Base-by-base conservation (phyloP, 495 filamentous ascomycete species). In the Xylaria grammica region DNA sequence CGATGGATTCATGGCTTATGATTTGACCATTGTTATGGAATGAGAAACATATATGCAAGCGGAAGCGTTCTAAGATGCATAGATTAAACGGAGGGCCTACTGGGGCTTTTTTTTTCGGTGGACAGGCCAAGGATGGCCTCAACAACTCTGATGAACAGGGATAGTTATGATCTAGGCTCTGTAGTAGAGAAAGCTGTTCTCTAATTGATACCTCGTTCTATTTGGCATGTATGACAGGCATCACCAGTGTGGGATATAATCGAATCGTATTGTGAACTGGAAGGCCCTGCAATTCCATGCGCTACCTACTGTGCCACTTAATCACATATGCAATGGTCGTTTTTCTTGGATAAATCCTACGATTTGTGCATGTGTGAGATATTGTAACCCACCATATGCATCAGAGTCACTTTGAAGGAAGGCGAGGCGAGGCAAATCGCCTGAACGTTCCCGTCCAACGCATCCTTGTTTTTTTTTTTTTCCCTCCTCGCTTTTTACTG, bases 1-100 rank as follows among this genome's bases (percentile, higher is more conserved):
- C 55, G 60, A 72, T 64, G 63, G 69, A 68, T 69, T 66, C 69
- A 70, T 62, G 69, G 71, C 65, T 72, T 70, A 74, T 65, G 72
- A 74, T 64, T 50, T 67, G 67, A 61, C 44, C 66, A 74, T 63
- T 69, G 66, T 65, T 66, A 51, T 57, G 24, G 45, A 10, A 57
- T 20, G 53, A 56, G 34, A 58, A 15, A 58, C 38, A 53, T 54
- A 38, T 36, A 55, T 58, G 62, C 52, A 50, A 51, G 53, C 20
- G 53, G 62, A 51, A 49, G 53, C 34, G 52, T 64, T 64, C 46
- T 51, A 67, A 66, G 64, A 68, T 67, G 69, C 72, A 72, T 74
- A 72, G 69, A 74, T 60, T 65, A 68, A 58, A 65, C 63, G 51
- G 64, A 63, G 45, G 46, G 62, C 32, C 53, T 34, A 45, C 50